These are phyloP conservation scores for Grigorovia jiainica DNA, from an alignment of 805 yeast genomes.

Conservation along the genomic window DNA sequence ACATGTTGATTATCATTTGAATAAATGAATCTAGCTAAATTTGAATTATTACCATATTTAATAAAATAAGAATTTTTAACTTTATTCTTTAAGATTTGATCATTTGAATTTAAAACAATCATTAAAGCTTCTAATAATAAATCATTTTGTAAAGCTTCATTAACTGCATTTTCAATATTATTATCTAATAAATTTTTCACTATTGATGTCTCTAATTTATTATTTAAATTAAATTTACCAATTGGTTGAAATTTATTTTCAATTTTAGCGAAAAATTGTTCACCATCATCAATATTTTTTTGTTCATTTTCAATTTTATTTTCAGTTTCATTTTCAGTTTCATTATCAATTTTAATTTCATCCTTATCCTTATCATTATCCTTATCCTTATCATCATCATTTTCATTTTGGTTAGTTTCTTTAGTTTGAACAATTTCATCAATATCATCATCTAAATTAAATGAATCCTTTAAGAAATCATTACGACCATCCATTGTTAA, in stretches of 20 bases:
- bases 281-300: conserved; percentile 29
- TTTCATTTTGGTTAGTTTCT: too few relatives aligned
- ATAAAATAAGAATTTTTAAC: conserved; percentile 66
- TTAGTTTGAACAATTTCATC: too few relatives aligned
- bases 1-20: conserved; percentile 46
- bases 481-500: conserved; percentile 42
- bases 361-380: too few relatives aligned
- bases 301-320: conserved; percentile 1
- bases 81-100: conserved; percentile 46
- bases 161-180: conserved; percentile 57
- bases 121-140: conserved; percentile 71
- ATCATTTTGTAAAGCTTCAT: conserved; percentile 51
- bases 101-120: conserved; percentile 61
- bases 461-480: conserved; percentile 39
- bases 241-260: conserved; percentile 36
- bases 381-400: conserved; percentile 8
- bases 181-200: conserved; percentile 49
- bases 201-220: conserved; percentile 38
- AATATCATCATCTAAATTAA: conserved; percentile 30
- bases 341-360: not conserved
- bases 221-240: conserved; percentile 42
- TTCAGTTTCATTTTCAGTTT: not conserved
- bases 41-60: conserved; percentile 37
- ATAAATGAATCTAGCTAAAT: conserved; percentile 67
- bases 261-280: conserved; percentile 31